These are phyloP conservation scores for Lachancea quebecensis DNA, from an alignment of 805 yeast species.

Conservation along the genomic window DNA sequence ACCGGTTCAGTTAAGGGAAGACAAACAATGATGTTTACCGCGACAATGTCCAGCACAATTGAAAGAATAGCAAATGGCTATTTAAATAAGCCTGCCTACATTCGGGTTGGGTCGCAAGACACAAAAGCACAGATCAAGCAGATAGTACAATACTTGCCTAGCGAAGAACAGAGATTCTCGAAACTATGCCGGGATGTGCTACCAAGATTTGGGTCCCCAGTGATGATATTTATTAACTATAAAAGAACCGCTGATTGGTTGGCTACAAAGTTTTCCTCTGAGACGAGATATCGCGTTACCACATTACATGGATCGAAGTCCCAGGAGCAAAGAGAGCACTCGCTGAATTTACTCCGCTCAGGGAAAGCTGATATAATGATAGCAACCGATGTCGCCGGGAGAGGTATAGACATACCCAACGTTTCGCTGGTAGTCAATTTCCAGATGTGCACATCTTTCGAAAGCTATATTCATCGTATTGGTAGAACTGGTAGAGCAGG, in stretches of 20 bases:
- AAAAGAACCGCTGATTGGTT: conserved; percentile 67
- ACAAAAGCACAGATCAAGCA: conserved; percentile 57
- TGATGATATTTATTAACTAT: conserved; percentile 77
- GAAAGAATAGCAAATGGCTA: conserved; percentile 61
- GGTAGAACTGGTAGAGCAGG: conserved; percentile 99
- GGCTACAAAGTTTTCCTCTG: conserved; percentile 41
- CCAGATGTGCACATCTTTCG: conserved; percentile 73
- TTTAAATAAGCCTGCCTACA: conserved; percentile 52
- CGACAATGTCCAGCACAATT: conserved; percentile 77
- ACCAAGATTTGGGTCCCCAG: conserved; percentile 41
- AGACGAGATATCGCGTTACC: conserved; percentile 43
- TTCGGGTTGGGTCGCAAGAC: conserved; percentile 63
- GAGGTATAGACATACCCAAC: conserved; percentile 90
- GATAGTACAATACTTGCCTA: conserved; percentile 46
- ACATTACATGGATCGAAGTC: conserved; percentile 81
- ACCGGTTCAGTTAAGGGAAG: conserved; percentile 39
- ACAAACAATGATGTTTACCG: conserved; percentile 87
- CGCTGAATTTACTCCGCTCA: conserved; percentile 51
- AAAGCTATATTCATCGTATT: conserved; percentile 83
- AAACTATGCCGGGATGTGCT: conserved; percentile 18
- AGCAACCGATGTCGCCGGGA: conserved; percentile 93
- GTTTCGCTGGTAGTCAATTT: conserved; percentile 81
- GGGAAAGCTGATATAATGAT: conserved; percentile 58
- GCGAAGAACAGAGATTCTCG: conserved; percentile 40
- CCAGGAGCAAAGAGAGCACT: conserved; percentile 79